Percentiles rank a stretch among this genome's conserved stretches.
phyloP scores from a whole-genome alignment of 2,329 filamentous ascomycete genomes.

The Aspergillus sojae region DNA sequence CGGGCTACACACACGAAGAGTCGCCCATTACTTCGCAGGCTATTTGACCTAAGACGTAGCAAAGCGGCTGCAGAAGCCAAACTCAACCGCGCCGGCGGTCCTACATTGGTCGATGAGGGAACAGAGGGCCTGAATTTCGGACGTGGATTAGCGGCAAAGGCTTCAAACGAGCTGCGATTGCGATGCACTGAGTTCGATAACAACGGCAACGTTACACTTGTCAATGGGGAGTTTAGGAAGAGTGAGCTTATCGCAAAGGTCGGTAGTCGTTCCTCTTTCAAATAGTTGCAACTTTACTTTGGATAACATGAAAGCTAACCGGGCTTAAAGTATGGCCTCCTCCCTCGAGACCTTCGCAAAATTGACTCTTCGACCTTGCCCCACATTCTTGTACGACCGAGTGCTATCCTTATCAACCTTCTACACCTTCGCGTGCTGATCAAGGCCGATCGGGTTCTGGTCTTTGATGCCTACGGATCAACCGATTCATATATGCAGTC shows the following conservation, averaged over 20 bases:
- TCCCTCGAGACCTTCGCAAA: conserved; percentile 93
- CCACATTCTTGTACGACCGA: conserved; percentile 90
- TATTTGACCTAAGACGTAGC: conserved; percentile 39
- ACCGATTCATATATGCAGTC: conserved; percentile 94
- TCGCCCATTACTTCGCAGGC: conserved; percentile 38
- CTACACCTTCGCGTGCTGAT: conserved; percentile 96
- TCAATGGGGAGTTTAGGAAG: conserved; percentile 97
- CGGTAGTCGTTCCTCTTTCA: conserved; percentile 23
- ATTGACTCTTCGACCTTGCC: conserved; percentile 96
- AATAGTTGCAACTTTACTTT: background rate
- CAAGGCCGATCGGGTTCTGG: conserved; percentile 88
- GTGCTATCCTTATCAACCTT: conserved; percentile 90
- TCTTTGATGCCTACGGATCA: conserved; percentile 95
- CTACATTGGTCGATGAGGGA: conserved; percentile 60
- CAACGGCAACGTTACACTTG: conserved; percentile 84
- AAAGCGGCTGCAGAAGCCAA: conserved; percentile 42
- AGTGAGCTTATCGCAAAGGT: conserved; percentile 95
- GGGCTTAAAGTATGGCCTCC: conserved; percentile 73
- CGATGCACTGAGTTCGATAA: conserved; percentile 95
- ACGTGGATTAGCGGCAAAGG: conserved; percentile 72
- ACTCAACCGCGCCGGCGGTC: conserved; percentile 60
- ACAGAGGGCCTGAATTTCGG: conserved; percentile 67
- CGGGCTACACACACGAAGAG: conserved; percentile 36
- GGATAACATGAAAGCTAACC: conserved; percentile 1
- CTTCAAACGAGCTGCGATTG: conserved; percentile 79